These are phyloP conservation scores for Ormosia emarginata DNA, from an alignment of 306 rosid genomes.

Conservation along the genomic window DNA sequence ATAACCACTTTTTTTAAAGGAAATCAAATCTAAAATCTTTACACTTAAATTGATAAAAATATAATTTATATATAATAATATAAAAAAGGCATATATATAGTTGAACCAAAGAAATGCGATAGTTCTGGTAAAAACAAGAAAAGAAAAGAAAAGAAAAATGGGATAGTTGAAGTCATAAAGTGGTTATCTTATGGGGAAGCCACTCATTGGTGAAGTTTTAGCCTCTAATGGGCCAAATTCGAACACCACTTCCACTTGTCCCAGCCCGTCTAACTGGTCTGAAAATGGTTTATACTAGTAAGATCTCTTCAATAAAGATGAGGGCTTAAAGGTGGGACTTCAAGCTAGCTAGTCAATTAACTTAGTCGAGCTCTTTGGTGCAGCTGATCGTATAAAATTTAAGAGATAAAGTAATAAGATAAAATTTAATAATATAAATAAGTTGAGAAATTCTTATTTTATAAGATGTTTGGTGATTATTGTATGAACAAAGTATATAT, in stretches of 20 bases:
- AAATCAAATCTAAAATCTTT: not conserved
- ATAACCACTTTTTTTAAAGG: not conserved
- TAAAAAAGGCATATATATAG: not conserved
- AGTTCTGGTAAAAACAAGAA: too few relatives aligned
- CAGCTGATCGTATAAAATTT: too few relatives aligned
- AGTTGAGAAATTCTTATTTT: too few relatives aligned
- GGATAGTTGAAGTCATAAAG: not conserved
- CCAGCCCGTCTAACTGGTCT: not conserved
- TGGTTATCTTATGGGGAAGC: slow-evolving; percentile 5
- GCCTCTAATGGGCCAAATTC: slow-evolving; percentile 13
- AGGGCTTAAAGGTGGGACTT: too few relatives aligned
- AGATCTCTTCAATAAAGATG: not conserved
- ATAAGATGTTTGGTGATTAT: too few relatives aligned
- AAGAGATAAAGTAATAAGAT: too few relatives aligned
- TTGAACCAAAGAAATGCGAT: not conserved
- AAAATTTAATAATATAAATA: too few relatives aligned
- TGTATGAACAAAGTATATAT: too few relatives aligned
- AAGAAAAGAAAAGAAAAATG: too few relatives aligned
- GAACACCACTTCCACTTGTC: slow-evolving; percentile 8
- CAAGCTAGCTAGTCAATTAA: too few relatives aligned
- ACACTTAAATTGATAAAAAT: not conserved
- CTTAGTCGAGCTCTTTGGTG: too few relatives aligned
- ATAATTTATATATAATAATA: not conserved
- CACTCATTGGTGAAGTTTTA: not conserved
- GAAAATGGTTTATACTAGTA: not conserved